Conservation (phyloP, 345 rosid genomes). For the Arabidopsis arenosa region DNA sequence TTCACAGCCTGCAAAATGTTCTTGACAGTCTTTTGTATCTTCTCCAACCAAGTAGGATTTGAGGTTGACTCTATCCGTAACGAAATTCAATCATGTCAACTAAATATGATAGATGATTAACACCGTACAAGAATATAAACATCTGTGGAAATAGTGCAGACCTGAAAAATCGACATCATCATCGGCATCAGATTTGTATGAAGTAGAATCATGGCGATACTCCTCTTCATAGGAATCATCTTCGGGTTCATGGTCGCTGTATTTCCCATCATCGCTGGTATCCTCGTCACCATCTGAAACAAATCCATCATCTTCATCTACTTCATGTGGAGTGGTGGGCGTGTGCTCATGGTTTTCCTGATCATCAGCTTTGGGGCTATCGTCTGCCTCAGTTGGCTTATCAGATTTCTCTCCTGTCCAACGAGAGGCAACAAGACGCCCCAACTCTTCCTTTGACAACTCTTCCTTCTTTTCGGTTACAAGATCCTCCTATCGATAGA, state of each 20-base stretch:
- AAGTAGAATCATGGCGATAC: constrained; percentile 56
- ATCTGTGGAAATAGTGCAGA: constrained; percentile 38
- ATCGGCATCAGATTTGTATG: constrained; percentile 61
- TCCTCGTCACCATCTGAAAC: constrained; percentile 76
- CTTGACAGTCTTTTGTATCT: constrained; percentile 65
- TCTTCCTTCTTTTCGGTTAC: constrained; percentile 59
- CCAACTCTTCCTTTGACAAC: constrained; percentile 90
- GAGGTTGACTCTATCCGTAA: constrained; percentile 53
- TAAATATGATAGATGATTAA: constrained; percentile 10
- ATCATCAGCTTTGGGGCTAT: constrained; percentile 43
- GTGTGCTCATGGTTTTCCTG: constrained; percentile 59
- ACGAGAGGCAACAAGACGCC: constrained; percentile 94
- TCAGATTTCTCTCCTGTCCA: constrained; percentile 87
- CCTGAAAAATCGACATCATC: constrained; percentile 70
- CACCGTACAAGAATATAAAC: constrained; percentile 14
- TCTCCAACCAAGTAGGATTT: constrained; percentile 83
- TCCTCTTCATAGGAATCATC: constrained; percentile 64
- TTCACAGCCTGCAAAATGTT: constrained; percentile 75
- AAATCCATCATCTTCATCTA: constrained; percentile 65
- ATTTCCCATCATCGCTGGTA: constrained; percentile 50
- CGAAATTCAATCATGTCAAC: constrained; percentile 27
- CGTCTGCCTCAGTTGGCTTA: constrained; percentile 50
- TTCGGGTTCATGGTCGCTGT: constrained; percentile 54
- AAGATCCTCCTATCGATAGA: constrained; percentile 52
- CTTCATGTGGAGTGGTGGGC: constrained; percentile 51